Evolutionary conservation across 2,329 filamentous ascomycete genomes (phyloP), one percentile per base, ranked within the genome.

Genomic region (Lachnellula subtilissima): DNA sequence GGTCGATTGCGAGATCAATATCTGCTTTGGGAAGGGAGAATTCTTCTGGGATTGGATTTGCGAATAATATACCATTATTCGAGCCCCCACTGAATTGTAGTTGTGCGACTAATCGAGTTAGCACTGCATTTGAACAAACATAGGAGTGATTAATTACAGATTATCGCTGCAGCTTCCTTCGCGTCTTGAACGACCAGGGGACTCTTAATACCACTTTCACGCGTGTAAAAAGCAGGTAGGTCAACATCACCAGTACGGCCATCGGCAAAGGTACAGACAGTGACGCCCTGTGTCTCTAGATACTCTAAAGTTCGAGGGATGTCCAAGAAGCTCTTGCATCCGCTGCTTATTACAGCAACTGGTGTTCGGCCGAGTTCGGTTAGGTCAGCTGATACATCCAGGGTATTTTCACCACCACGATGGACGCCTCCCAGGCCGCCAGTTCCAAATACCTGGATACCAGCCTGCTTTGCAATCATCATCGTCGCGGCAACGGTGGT

Each of bases 291-390:
- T 0, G 84, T 86, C 71, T 87, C 84, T 19, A 87, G 76, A 64
- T 79, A 80, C 75, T 99, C 94, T 5, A 99, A 78, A 0, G 94
- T 99, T 52, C 90, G 81, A 2, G 88, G 85, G 57, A 97, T 91
- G 69, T 99, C 94, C 39, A 99, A 78, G 72, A 99, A 97, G 60
- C 93, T 94, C 75, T 99, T 99, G 75, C 91, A 95, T 14, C 94
- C 94, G 62, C 89, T 91, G 71, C 87, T 89, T 52, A 99, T 78
- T 2, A 99, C 92, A 25, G 92, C 87, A 52, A 99, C 87, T 11
- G 89, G 84, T 7, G 92, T 97, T 56, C 91, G 82, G 15, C 94
- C 92, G 50, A 99, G 82, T 77, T 97, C 94, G 4, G 90, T 97
- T 58, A 99, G 79, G 73, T 99, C 94, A 42, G 94, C 93, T 58